phyloP scores from a whole-genome alignment of 2,329 filamentous ascomycete species.

The Lomentospora prolificans region DNA sequence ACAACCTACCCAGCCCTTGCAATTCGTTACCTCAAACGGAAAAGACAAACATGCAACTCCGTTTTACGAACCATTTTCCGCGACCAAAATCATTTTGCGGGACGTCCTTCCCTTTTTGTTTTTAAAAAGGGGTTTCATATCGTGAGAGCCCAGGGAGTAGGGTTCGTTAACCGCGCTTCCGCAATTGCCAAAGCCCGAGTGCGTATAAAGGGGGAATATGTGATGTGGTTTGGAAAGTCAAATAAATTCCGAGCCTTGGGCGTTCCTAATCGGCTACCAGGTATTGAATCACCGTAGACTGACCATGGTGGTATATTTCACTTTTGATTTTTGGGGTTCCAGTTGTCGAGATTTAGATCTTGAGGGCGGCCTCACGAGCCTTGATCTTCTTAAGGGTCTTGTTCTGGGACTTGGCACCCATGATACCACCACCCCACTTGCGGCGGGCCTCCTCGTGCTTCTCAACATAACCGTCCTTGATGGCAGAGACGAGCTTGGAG shows the following conservation, averaged over 20 bases:
- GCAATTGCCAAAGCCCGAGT: not conserved
- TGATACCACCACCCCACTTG: conserved; percentile 99
- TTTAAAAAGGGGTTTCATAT: not conserved
- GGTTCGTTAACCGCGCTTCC: not conserved
- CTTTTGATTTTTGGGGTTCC: conserved; percentile 10
- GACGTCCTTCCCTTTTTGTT: not conserved
- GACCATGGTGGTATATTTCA: conserved; percentile 1
- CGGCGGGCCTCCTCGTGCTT: conserved; percentile 86
- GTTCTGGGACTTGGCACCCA: conserved; percentile 87
- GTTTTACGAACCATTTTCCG: not conserved
- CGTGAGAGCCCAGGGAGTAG: not conserved
- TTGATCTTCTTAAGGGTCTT: conserved; percentile 78
- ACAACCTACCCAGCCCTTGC: conserved; percentile 6
- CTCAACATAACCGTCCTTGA: conserved; percentile 97
- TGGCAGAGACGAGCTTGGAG: conserved; percentile 85
- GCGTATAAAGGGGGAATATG: not conserved
- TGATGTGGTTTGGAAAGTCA: not conserved
- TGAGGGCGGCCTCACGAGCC: conserved; percentile 88
- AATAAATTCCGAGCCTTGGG: conserved; percentile 1
- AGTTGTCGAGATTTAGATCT: conserved; percentile 65
- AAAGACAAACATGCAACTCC: not conserved
- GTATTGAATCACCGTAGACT: not conserved
- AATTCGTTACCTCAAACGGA: conserved; percentile 1
- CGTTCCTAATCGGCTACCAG: conserved; percentile 2
- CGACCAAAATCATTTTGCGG: not conserved